These are phyloP conservation scores for Pseudonitzschia multiseries DNA, from an alignment of 108 stramenopile species.

Conservation along the genomic window DNA sequence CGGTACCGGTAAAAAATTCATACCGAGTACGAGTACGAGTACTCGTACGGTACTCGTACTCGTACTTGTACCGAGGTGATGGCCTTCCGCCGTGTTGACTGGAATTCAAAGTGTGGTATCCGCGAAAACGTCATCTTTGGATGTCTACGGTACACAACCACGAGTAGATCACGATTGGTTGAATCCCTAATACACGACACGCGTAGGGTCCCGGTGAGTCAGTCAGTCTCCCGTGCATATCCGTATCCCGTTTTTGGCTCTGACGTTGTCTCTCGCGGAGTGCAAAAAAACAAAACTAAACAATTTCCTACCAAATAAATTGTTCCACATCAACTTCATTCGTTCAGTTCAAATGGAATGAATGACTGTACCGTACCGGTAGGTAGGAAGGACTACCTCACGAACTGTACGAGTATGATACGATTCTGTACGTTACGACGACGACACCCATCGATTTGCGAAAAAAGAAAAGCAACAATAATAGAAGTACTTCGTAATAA, in stretches of 20 bases:
- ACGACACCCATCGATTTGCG: too few species aligned
- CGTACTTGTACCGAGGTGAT: not conserved
- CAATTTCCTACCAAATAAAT: not conserved
- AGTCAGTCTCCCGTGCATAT: not conserved
- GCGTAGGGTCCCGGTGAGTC: not conserved
- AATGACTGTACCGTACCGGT: too few species aligned
- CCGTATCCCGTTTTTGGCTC: not conserved
- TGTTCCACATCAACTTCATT: not conserved
- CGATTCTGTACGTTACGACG: too few species aligned
- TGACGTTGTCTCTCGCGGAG: not conserved
- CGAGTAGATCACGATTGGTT: conserved; percentile 1
- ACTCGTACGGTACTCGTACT: not conserved
- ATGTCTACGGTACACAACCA: not conserved
- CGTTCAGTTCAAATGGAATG: too few species aligned
- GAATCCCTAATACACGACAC: conserved; percentile 1
- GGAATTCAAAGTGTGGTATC: not conserved
- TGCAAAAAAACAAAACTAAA: not conserved
- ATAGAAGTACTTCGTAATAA: too few species aligned
- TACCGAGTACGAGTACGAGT: too few species aligned
- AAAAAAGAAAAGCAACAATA: too few species aligned
- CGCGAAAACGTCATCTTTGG: conserved; percentile 3
- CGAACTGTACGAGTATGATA: too few species aligned
- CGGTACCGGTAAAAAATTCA: too few species aligned
- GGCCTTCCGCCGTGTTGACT: not conserved
- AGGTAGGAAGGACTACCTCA: too few species aligned